phyloP scores from a whole-genome alignment of 2,329 filamentous ascomycete species.

The Colletotrichum truncatum region DNA sequence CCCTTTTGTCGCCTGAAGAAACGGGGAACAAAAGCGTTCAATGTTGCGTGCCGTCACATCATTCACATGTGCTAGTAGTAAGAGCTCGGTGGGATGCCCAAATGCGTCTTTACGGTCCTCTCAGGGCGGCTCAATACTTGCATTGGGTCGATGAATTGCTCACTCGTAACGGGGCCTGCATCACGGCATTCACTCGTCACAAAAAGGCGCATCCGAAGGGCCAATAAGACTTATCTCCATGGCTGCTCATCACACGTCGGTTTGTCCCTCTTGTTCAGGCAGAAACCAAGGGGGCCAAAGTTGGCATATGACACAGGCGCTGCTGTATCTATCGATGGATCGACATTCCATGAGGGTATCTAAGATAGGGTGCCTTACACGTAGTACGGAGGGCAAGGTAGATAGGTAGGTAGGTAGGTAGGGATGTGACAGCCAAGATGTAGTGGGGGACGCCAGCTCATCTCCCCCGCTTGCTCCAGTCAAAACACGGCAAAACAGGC shows the following conservation, averaged over 20 bases:
- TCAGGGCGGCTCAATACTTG: neutral
- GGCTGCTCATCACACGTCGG: neutral
- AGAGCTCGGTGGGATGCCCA: neutral
- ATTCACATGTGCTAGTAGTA: neutral
- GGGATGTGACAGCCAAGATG: neutral
- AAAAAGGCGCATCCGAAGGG: constrained; percentile 15
- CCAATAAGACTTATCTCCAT: constrained; percentile 15
- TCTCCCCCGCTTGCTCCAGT: neutral
- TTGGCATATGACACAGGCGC: neutral
- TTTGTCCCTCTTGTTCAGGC: neutral
- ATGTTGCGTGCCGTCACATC: constrained; percentile 1
- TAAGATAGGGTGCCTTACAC: constrained; percentile 14
- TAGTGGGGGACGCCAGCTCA: neutral
- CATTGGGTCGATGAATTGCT: neutral
- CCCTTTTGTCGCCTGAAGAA: neutral
- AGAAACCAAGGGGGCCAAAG: neutral
- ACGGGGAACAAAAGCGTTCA: neutral
- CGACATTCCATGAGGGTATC: constrained; percentile 27
- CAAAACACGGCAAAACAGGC: neutral
- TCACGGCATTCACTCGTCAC: neutral
- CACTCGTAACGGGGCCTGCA: constrained; percentile 16
- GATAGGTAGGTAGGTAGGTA: neutral
- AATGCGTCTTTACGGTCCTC: neutral
- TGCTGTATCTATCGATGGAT: constrained; percentile 4
- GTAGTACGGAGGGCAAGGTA: neutral